Conservation (phyloP, 1,284 basidiomycete genomes). For the Sanguinoderma infundibulare region DNA sequence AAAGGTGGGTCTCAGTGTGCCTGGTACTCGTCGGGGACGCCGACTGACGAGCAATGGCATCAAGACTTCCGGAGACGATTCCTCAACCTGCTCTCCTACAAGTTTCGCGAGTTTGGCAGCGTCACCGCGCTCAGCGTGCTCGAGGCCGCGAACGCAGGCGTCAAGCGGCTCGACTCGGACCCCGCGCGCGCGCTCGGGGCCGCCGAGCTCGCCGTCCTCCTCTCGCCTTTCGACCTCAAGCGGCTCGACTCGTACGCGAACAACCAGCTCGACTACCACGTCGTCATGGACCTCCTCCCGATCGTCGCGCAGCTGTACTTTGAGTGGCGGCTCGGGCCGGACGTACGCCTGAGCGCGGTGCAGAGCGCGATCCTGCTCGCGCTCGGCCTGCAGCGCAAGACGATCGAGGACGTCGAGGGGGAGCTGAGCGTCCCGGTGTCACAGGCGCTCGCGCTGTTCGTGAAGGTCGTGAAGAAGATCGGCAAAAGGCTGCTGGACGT, state of each 20-base stretch:
- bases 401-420: conserved; percentile 89
- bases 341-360: conserved; percentile 76
- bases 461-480: conserved; percentile 89
- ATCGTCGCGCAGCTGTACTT: conserved; percentile 85
- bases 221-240: conserved; percentile 96
- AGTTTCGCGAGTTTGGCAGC: conserved; percentile 92
- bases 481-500: conserved; percentile 81
- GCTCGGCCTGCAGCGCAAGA: conserved; percentile 91
- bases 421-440: conserved; percentile 87
- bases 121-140: conserved; percentile 88
- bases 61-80: conserved; percentile 93
- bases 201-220: conserved; percentile 72
- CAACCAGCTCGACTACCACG: conserved; percentile 96
- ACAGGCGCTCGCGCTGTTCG: conserved; percentile 90
- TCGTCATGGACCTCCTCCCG: conserved; percentile 92
- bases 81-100: conserved; percentile 88
- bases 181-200: conserved; percentile 56
- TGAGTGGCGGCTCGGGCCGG: conserved; percentile 69
- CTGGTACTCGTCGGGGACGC: background rate
- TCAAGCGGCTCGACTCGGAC: conserved; percentile 55
- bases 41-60: background rate
- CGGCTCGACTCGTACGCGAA: conserved; percentile 95
- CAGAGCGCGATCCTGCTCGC: conserved; percentile 91
- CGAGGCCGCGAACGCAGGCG: conserved; percentile 78
- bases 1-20: conserved; percentile 61